phyloP scores from a whole-genome alignment of 176 grass and related monocot species.

The Poa annua region DNA sequence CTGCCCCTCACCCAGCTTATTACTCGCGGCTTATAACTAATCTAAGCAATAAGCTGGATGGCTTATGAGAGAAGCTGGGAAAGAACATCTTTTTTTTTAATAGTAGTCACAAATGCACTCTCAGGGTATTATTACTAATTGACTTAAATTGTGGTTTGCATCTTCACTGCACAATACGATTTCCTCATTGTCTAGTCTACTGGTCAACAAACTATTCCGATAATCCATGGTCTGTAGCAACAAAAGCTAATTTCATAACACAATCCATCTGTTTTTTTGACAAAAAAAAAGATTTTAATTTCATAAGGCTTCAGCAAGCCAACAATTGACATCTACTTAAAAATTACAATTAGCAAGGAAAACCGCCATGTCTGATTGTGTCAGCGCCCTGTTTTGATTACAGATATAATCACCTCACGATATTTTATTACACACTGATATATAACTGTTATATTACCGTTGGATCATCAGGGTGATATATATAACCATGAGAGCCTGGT shows the following conservation, averaged over 20 bases:
- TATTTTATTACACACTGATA: neutral
- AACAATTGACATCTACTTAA: neutral
- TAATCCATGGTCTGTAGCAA: neutral
- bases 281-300: neutral
- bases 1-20: too few species aligned
- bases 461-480: constrained; percentile 62
- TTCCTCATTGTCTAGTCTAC: too few species aligned
- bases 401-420: neutral
- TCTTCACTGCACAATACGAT: neutral
- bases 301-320: neutral
- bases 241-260: neutral
- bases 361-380: neutral
- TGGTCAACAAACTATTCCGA: neutral
- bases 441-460: neutral
- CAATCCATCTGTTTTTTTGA: neutral
- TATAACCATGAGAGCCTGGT: constrained; percentile 64
- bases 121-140: neutral
- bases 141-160: neutral
- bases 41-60: too few species aligned
- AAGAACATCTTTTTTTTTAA: too few species aligned
- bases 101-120: neutral
- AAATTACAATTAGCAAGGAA: neutral
- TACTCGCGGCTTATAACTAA: too few species aligned
- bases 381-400: neutral
- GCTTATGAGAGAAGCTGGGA: too few species aligned